phyloP scores from a whole-genome alignment of 192 early-diverging fungal species.

The Gigaspora rosea region DNA sequence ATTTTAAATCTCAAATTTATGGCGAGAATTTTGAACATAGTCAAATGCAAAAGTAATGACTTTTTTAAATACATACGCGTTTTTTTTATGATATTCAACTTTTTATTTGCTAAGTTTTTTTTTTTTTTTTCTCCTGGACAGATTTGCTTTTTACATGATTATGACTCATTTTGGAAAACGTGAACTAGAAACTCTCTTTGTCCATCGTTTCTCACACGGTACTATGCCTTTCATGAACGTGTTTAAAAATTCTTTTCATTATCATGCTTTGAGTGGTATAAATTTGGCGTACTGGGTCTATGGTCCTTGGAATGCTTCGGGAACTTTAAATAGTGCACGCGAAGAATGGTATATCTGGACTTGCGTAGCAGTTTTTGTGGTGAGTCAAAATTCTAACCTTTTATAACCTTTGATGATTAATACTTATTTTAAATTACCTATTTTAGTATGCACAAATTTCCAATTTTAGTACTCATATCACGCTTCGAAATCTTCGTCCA shows the following conservation, averaged over 20 bases:
- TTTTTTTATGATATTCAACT: not conserved
- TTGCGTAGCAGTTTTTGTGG: slow-evolving; percentile 57
- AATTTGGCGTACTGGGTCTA: slow-evolving; percentile 88
- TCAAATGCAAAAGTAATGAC: slow-evolving; percentile 62
- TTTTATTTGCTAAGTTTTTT: not conserved
- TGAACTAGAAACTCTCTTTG: slow-evolving; percentile 89
- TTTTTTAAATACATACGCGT: not conserved
- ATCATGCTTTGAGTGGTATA: slow-evolving; percentile 86
- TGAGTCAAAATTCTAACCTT: slow-evolving; percentile 44
- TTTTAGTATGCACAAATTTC: slow-evolving; percentile 77
- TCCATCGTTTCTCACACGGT: slow-evolving; percentile 90
- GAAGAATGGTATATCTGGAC: slow-evolving; percentile 44
- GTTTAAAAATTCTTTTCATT: slow-evolving; percentile 94
- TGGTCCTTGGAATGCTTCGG: slow-evolving; percentile 70
- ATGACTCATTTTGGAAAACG: slow-evolving; percentile 91
- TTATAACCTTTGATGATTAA: slow-evolving; percentile 34
- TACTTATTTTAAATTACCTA: slow-evolving; percentile 39
- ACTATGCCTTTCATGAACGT: slow-evolving; percentile 96
- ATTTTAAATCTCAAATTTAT: slow-evolving; percentile 69
- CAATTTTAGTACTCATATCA: slow-evolving; percentile 83
- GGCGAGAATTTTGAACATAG: slow-evolving; percentile 67
- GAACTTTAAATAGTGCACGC: slow-evolving; percentile 49
- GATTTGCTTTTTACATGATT: slow-evolving; percentile 64
- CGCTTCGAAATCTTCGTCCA: slow-evolving; percentile 89
- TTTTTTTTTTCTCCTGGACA: slow-evolving; percentile 34